Base-by-base conservation (phyloP, 176 grass and related monocot species). In the Olyra latifolia region DNA sequence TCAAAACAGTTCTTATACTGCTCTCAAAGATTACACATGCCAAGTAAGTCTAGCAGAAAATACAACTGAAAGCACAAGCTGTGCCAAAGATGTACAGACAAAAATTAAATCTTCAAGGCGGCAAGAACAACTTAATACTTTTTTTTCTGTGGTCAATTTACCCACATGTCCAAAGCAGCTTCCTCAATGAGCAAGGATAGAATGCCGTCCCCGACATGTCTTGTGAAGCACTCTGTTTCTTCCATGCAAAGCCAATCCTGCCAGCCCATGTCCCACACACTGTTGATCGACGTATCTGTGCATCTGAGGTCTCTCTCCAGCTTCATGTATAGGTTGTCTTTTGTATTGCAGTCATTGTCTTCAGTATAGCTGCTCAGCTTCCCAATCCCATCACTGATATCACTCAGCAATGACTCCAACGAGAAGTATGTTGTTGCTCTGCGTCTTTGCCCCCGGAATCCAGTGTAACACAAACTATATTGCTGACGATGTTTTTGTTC, bases 271-370 rank as follows among this genome's bases (percentile, higher is more conserved):
- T 92, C 87, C 94, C 94, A 97, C 22, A 39, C 62, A 27, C 66
- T 73, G 70, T 69, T 94, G 57, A 92, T 80, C 35, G 76, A 66
- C 11, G 35, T 2, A 39, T 94, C 76, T 25, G 68, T 27, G 48
- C 80, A 94, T 30, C 55, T 62, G 5, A 97, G 68, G 75, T 97
- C 94, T 68, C 76, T 97, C 85, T 94, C 91, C 87, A 97, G 79
- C 30, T 88, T 97, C 57, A 84, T 15, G 71, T 79, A 75, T 22
- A 92, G 44, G 53, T 12, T 62, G n/a, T 93, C 91, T 82, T 84
- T 90, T 1, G 23, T 52, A 69, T 49, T 25, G 55, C 8, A 17
- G 49, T 7, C 55, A 19, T 72, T 32, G 2, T 66, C 13, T 42
- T 79, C 49, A 0, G 52, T 69, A 43, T 94, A 92, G 42, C 19